Evolutionary conservation across 306 rosid species (phyloP).

Genomic region (Cyclanthera cordifolia): DNA sequence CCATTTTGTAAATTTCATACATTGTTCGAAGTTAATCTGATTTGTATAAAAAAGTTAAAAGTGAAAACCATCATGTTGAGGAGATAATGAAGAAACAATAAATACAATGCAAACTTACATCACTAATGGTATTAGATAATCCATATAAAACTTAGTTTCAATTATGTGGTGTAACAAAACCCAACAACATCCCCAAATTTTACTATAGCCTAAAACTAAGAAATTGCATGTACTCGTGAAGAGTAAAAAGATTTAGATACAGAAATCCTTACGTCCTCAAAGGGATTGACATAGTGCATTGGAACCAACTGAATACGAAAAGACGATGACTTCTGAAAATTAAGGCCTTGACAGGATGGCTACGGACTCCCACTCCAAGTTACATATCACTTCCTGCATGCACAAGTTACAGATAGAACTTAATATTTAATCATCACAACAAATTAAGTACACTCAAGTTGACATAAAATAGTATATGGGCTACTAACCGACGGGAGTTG

Average conservation of each 20-base stretch:
- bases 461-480: background rate
- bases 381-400: slow-evolving; percentile 72
- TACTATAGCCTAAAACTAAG: background rate
- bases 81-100: background rate
- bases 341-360: slow-evolving; percentile 55
- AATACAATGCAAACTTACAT: background rate
- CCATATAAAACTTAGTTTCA: background rate
- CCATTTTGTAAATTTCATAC: too few relatives aligned
- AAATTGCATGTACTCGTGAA: background rate
- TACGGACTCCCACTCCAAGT: slow-evolving; percentile 90
- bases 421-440: background rate
- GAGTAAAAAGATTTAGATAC: background rate
- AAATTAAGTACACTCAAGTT: background rate
- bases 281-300: background rate
- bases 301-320: background rate
- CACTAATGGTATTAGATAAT: background rate
- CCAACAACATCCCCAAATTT: background rate
- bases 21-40: background rate
- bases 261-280: background rate
- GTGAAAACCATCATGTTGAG: background rate
- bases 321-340: slow-evolving; percentile 8
- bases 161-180: background rate
- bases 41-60: background rate
- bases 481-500: slow-evolving; percentile 73
- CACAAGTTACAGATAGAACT: background rate